Conservation (phyloP, 1,284 basidiomycete genomes). For the Cutaneotrichosporon sp. region DNA sequence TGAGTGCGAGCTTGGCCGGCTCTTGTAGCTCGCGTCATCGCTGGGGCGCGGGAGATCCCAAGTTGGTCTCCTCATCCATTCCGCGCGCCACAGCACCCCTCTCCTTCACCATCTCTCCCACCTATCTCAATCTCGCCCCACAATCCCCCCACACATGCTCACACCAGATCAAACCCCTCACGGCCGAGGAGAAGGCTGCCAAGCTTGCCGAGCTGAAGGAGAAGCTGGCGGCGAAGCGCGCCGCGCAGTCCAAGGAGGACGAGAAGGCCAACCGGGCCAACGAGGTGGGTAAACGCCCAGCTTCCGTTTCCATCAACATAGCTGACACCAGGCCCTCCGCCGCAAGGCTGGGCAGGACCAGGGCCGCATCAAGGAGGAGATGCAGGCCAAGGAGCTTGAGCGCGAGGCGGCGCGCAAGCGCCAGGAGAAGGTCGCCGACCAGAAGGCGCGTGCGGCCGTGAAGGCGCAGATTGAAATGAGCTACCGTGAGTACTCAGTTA, state of each 20-base stretch:
- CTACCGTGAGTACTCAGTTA: no score
- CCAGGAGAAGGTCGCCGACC: conserved; percentile 82
- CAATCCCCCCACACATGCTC: no score
- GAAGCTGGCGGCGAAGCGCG: conserved; percentile 72
- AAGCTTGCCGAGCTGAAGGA: conserved; percentile 76
- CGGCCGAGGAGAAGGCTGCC: conserved; percentile 88
- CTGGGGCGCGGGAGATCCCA: no score
- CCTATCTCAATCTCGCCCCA: no score
- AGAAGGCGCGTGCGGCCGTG: conserved; percentile 75
- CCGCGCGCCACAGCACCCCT: background rate
- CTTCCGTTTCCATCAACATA: no score
- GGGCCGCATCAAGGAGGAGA: conserved; percentile 70
- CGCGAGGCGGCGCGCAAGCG: conserved; percentile 78
- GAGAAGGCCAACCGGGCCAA: conserved; percentile 72
- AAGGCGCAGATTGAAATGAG: conserved; percentile 81
- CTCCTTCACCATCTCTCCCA: background rate
- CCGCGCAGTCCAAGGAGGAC: conserved; percentile 68
- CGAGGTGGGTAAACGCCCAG: conserved; percentile 60
- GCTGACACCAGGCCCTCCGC: conserved; percentile 59
- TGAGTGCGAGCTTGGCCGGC: no score
- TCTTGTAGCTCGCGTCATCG: no score
- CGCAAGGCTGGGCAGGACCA: conserved; percentile 84
- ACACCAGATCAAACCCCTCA: conserved; percentile 64
- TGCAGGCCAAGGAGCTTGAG: conserved; percentile 73
- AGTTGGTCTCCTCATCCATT: no score